phyloP scores from a whole-genome alignment of 2,329 filamentous ascomycete species.

The Pezicula carpinea region DNA sequence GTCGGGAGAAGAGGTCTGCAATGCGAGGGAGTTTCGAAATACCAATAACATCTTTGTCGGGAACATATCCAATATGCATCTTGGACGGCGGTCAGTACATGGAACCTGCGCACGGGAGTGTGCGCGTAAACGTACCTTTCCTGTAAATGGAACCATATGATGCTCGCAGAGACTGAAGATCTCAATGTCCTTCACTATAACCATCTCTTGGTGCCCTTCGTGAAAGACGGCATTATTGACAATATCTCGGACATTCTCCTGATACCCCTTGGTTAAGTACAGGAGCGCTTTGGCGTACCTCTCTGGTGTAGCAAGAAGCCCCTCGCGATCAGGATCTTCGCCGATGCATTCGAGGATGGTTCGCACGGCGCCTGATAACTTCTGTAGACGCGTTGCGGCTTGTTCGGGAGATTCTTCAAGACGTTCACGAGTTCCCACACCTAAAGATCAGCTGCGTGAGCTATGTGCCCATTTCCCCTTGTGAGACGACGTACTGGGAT shows the following conservation, averaged over 20 bases:
- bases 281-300: conserved; percentile 94
- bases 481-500: conserved; percentile 42
- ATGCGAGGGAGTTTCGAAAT: conserved; percentile 94
- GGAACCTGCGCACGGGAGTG: no score
- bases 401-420: conserved; percentile 52
- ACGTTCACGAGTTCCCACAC: conserved; percentile 59
- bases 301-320: conserved; percentile 65
- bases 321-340: conserved; percentile 62
- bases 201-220: conserved; percentile 93
- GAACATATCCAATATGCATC: conserved; percentile 99
- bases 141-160: conserved; percentile 92
- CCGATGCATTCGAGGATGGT: conserved; percentile 66
- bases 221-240: conserved; percentile 94
- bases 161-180: conserved; percentile 95
- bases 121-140: no score
- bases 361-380: conserved; percentile 57
- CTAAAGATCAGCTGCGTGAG: conserved; percentile 30
- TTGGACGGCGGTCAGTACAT: conserved; percentile 31
- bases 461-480: no score
- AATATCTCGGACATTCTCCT: conserved; percentile 86
- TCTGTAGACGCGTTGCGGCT: conserved; percentile 47
- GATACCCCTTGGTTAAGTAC: conserved; percentile 94
- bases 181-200: conserved; percentile 97
- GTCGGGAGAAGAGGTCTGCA: conserved; percentile 91
- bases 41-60: conserved; percentile 83